Evolutionary conservation across 1,284 basidiomycete species (phyloP), one percentile per base, ranked within the genome.

Genomic region (Irpex rosettiformis): DNA sequence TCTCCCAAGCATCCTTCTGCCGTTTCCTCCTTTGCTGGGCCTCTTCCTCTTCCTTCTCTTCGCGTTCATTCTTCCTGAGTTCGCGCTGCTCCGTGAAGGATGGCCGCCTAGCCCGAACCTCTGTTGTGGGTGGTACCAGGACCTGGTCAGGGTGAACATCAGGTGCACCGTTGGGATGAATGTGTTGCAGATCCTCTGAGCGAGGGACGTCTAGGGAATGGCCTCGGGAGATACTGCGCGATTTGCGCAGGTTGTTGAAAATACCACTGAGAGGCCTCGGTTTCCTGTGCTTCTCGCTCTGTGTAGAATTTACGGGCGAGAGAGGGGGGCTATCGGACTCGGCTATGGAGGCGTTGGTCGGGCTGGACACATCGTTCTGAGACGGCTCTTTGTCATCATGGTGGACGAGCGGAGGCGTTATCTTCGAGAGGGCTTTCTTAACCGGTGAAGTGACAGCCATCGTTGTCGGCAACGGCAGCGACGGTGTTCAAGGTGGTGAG

Each of bases 1-100:
- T 73, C 52, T 67, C 66, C 55, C 81, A 79, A 40, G 75, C 75
- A 75, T 74, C 78, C 76, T 65, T 80, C 78, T 62, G 78, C 77
- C 56, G 79, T 77, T 64, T 81, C 74, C 61, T 62, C 7, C 66
- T 61, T 43, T 52, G 25, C 8, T 61, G 59, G 4, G 57, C 47
- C 45, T 69, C 64, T 53, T 63, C 62, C 40, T 67, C 61, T 8
- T 69, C 68, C 13, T 66, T 64, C 0, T 49, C 58, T 45, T 68
- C 66, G 24, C 69, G 63, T 16, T 68, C 68, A 16, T 52, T 52
- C 43, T 52, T 59, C 21, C 69, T 56, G 11, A 67, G 60, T 18
- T 62, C 63, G 60, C 66, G 69, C 65, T 65, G 61, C 59, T 69
- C 68, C 3, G 68, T 69, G 59, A 70, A 68, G 1, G 66, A 67